A percentile compares a stretch with the other conserved stretches of the same genome.
phyloP scores from a whole-genome alignment of 2,329 filamentous ascomycete species.

The Penicillium sp. region DNA sequence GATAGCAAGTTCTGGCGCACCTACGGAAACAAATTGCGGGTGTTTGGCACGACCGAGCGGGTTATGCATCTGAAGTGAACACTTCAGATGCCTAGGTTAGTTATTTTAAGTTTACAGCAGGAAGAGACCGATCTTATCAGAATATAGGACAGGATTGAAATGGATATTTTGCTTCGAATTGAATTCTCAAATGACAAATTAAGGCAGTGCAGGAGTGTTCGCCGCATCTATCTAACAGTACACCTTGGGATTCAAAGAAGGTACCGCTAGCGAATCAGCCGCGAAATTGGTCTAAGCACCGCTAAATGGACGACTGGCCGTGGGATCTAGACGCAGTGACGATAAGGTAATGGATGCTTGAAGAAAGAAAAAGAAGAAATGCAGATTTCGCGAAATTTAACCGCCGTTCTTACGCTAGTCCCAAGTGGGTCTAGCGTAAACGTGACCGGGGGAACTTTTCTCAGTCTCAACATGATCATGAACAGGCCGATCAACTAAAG shows the following conservation, averaged over 20 bases:
- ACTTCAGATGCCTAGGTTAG: background rate
- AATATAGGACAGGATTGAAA: background rate
- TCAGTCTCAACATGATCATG: conserved; percentile 23
- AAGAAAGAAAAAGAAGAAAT: conserved; percentile 45
- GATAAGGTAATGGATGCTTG: conserved; percentile 90
- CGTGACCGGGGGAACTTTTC: conserved; percentile 42
- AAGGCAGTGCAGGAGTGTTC: conserved; percentile 56
- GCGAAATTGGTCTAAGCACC: conserved; percentile 80
- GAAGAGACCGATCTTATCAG: background rate
- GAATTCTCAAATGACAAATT: background rate
- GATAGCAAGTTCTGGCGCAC: conserved; percentile 55
- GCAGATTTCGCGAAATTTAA: conserved; percentile 21
- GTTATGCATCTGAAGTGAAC: conserved; percentile 34
- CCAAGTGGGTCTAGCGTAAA: conserved; percentile 29
- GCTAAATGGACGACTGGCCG: conserved; percentile 87
- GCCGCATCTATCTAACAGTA: conserved; percentile 98
- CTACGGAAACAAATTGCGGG: conserved; percentile 32
- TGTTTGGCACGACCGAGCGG: conserved; percentile 61
- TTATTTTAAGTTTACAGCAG: background rate
- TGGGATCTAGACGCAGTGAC: conserved; percentile 73
- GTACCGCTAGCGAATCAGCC: conserved; percentile 99
- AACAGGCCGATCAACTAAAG: conserved; percentile 3
- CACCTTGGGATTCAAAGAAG: conserved; percentile 70
- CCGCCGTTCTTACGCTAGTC: conserved; percentile 28
- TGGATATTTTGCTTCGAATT: background rate